Base-by-base conservation (phyloP, 139 green algal species). In the Deuterostichococcus epilithicus region DNA sequence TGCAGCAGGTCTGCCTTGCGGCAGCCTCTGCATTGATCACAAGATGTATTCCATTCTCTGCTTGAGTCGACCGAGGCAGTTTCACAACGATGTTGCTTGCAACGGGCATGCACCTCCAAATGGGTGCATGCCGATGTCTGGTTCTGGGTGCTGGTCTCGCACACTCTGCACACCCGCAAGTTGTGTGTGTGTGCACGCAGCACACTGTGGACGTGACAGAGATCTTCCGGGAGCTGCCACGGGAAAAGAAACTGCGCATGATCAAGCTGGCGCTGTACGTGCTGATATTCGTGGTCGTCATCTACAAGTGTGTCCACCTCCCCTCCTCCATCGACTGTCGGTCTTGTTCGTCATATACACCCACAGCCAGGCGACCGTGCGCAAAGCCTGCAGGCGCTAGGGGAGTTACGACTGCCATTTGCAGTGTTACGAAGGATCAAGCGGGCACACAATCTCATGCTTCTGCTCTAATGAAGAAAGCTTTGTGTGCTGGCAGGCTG, bases 131-230 rank as follows among this genome's bases (percentile, higher is more conserved):
- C n/a, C n/a, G n/a, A n/a, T n/a, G 47, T 15, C 47, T 28, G 47
- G 47, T 63, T 15, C 47, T 63, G 47, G 47, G 47, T 63, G 47
- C 47, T 63, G 47, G 47, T 20, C 47, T 63, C 47, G 47, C 18
- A 20, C 47, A 28, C 47, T 63, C 47, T 63, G 20, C 47, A 63
- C 18, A 63, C 18, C 18, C 47, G 47, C 47, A 63, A 15, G 15
- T 63, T 63, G 15, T 76, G 6, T 81, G 72, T 63, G 71, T n/a
- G 33, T 59, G 18, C 22, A 52, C 65, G 37, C 69, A 70, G 38
- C 76, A 90, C 60, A 26, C 78, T 20, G 77, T 86, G 36, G 89
- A 94, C 44, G 88, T 90, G 15, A 94, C 89, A 44, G 89, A 94
- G 45, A 83, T 93, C 4, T 94, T 94, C 77, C 72, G 83, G 69